These are phyloP conservation scores for Diaporthe citri DNA, from an alignment of 2,329 filamentous ascomycete species.

Conservation along the genomic window DNA sequence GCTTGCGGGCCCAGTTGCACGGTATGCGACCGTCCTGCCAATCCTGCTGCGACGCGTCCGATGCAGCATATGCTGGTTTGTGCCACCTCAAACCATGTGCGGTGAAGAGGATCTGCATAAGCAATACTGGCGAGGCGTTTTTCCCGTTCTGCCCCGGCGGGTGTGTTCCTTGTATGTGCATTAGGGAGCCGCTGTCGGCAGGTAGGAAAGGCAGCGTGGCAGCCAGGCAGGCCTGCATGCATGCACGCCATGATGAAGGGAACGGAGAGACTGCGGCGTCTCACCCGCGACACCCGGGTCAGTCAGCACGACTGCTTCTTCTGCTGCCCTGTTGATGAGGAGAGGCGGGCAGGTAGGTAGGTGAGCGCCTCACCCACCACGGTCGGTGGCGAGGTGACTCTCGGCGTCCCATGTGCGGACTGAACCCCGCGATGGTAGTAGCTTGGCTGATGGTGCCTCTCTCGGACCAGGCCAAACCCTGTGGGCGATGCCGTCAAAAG, in stretches of 20 bases:
- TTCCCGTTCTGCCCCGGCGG: not conserved
- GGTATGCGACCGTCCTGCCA: not conserved
- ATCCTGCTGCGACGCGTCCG: slow-evolving; percentile 24
- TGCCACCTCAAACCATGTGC: slow-evolving; percentile 30
- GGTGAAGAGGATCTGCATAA: slow-evolving; percentile 27
- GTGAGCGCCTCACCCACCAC: not conserved
- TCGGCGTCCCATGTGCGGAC: not conserved
- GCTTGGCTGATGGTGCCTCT: not conserved
- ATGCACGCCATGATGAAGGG: not conserved
- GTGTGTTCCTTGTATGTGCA: slow-evolving; percentile 4
- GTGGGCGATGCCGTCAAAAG: slow-evolving; percentile 12
- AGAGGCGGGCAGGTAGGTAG: not conserved
- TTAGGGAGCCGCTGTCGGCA: not conserved
- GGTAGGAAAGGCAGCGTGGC: not conserved
- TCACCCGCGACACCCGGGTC: not conserved
- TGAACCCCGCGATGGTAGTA: not conserved
- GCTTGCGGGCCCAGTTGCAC: not conserved
- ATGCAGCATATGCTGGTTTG: slow-evolving; percentile 28
- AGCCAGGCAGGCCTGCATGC: not conserved
- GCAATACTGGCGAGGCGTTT: slow-evolving; percentile 22
- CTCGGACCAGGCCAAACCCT: slow-evolving; percentile 6
- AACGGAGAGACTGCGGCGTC: not conserved
- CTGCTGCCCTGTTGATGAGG: not conserved
- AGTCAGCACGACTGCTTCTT: not conserved
- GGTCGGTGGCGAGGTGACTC: not conserved